phyloP scores from a whole-genome alignment of 495 filamentous ascomycete species.

The Xylaria palmicola region DNA sequence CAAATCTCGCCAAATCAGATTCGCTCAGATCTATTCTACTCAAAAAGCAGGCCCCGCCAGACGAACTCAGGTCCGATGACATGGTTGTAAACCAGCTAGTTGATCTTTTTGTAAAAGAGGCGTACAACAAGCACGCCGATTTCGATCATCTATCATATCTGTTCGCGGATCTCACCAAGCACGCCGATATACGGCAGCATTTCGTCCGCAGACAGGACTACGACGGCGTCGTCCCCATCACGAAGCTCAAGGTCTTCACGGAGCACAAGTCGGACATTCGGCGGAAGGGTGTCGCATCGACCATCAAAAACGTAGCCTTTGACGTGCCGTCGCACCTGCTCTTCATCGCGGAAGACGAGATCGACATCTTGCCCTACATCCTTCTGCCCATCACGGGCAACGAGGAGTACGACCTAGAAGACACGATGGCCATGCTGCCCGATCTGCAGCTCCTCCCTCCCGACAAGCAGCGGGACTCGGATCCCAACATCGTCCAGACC shows the following conservation, averaged over 20 bases:
- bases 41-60: conserved; percentile 60
- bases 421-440: conserved; percentile 74
- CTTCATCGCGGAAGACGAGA: conserved; percentile 65
- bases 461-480: conserved; percentile 79
- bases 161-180: conserved; percentile 88
- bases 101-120: conserved; percentile 88
- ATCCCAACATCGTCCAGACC: conserved; percentile 71
- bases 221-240: conserved; percentile 75
- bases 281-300: conserved; percentile 84
- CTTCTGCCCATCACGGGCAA: conserved; percentile 64
- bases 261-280: conserved; percentile 78
- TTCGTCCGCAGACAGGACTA: conserved; percentile 72
- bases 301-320: conserved; percentile 83
- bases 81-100: conserved; percentile 84
- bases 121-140: conserved; percentile 80
- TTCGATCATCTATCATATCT: conserved; percentile 92
- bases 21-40: conserved; percentile 63
- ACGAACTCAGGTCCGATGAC: conserved; percentile 63
- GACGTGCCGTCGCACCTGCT: conserved; percentile 67
- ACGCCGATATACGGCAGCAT: conserved; percentile 69
- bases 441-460: conserved; percentile 86
- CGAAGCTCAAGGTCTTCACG: conserved; percentile 89
- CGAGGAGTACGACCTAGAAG: conserved; percentile 67
- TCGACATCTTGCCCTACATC: conserved; percentile 83
- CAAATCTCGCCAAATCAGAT: conserved; percentile 83